Percentiles rank a stretch among this genome's conserved stretches.
Conservation (phyloP, 2,329 filamentous ascomycete genomes). For the Fusarium subtropicale region DNA sequence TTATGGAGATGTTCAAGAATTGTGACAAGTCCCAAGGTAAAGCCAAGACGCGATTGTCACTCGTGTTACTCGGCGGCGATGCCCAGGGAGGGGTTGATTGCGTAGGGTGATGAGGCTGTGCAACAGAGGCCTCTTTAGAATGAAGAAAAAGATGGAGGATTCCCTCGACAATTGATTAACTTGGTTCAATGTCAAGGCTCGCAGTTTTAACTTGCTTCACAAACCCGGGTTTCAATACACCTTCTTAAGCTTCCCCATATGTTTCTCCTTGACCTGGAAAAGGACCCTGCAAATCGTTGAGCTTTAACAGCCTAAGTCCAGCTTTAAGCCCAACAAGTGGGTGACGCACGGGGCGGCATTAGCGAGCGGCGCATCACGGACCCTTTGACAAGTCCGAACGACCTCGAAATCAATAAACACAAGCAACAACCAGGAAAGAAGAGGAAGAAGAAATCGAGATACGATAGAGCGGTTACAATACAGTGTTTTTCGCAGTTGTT, state of each 20-base stretch:
- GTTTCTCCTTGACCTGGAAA: conserved; percentile 9
- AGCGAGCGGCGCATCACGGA: conserved; percentile 37
- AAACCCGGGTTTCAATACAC: background rate
- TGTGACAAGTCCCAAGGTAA: conserved; percentile 15
- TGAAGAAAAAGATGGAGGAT: background rate
- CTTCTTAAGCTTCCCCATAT: background rate
- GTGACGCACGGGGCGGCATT: conserved; percentile 43
- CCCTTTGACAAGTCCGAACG: conserved; percentile 30
- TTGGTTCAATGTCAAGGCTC: background rate
- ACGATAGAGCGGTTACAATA: background rate
- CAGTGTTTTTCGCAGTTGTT: background rate
- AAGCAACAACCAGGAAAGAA: background rate
- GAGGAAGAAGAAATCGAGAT: background rate
- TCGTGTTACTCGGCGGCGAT: conserved; percentile 16
- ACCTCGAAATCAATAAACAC: conserved; percentile 2
- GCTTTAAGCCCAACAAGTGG: conserved; percentile 20
- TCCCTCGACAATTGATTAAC: background rate
- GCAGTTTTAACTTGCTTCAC: background rate
- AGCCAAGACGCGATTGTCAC: conserved; percentile 38
- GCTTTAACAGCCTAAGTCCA: conserved; percentile 1
- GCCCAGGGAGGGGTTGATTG: conserved; percentile 44
- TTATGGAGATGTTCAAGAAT: conserved; percentile 3
- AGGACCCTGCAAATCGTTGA: conserved; percentile 32
- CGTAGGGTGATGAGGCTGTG: conserved; percentile 48
- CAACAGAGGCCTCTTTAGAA: conserved; percentile 32